A percentile compares a stretch with the other conserved stretches of the same genome.
Evolutionary conservation across 1,284 basidiomycete species (phyloP).

Genomic region (Cerioporus squamosus): DNA sequence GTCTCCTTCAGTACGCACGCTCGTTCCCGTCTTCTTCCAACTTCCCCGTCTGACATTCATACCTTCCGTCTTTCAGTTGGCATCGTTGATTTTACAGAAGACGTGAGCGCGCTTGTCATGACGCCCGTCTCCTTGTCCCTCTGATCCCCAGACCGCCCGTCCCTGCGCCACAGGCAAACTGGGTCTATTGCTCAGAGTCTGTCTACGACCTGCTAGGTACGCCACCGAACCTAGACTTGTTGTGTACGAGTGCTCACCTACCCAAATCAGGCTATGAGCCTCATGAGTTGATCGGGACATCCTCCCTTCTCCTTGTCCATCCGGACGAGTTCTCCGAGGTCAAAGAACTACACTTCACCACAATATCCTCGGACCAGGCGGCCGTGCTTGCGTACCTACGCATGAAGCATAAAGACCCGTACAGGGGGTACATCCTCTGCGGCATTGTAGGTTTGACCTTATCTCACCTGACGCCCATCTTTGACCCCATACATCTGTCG

Average conservation of each 20-base stretch:
- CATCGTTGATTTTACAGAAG: conserved; percentile 75
- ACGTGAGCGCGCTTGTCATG: conserved; percentile 45
- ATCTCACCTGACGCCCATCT: background rate
- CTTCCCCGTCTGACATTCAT: background rate
- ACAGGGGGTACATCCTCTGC: conserved; percentile 72
- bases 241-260: background rate
- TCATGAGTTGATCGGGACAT: conserved; percentile 64
- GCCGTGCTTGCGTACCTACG: conserved; percentile 76
- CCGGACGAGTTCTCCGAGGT: conserved; percentile 72
- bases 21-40: background rate
- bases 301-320: conserved; percentile 73
- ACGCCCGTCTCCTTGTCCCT: conserved; percentile 18
- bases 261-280: conserved; percentile 64
- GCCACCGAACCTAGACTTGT: conserved; percentile 13
- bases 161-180: conserved; percentile 53
- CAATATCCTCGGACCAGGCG: conserved; percentile 74
- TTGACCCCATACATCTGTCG: background rate
- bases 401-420: conserved; percentile 73
- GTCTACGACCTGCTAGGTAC: conserved; percentile 71
- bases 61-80: conserved; percentile 49
- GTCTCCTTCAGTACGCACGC: conserved; percentile 70
- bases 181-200: conserved; percentile 73
- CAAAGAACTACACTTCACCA: conserved; percentile 70
- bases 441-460: conserved; percentile 59
- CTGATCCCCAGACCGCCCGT: conserved; percentile 8